Base-by-base conservation (phyloP, 2,329 filamentous ascomycete genomes). In the Phialocephala subalpina region DNA sequence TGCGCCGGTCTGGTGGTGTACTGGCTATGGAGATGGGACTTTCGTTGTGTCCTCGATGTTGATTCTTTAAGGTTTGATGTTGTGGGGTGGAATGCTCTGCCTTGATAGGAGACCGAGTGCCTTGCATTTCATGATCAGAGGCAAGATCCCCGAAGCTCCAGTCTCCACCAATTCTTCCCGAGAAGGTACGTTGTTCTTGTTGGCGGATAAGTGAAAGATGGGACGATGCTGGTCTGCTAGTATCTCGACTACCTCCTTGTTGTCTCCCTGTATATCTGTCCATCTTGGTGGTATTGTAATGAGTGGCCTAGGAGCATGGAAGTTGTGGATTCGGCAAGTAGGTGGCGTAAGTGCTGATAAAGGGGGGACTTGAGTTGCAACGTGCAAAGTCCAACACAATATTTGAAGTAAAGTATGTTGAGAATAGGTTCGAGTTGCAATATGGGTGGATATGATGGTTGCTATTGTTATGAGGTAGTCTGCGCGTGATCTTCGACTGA, bases 21-120 rank as follows among this genome's bases (percentile, higher is more conserved):
- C 45, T 49, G 25, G 45, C n/a, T 11, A 49, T 49, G 20, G 45
- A 49, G 9, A 49, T 49, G 22, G 45, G 45, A 49, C 45, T 49
- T 22, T 6, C 7, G 25, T 49, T 25, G 20, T 22, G 45, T 49
- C 45, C 45, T 22, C 20, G 45, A 14, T 25, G 45, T 22, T 27
- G 20, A 49, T 49, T 49, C 20, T 20, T 8, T 9, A 27, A 22
- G 8, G 7, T 25, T 49, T 49, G 45, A 8, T 22, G 11, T 49
- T 27, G n/a, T 25, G 45, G 45, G 3, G 45, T 49, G 45, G 25
- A 25, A n/a, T 11, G 6, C 14, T 49, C 45, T 7, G n/a, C 12
- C 20, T 49, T 49, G 2, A 49, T 25, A 20, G 45, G 45, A 49
- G 40, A 42, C 18, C 40, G 40, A 16, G 7, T 18, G 18, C 18